A percentile compares a stretch with the other conserved stretches of the same genome.
Evolutionary conservation across 768 basidiomycete species (phyloP).

Genomic region (Mrakia blollopis): DNA sequence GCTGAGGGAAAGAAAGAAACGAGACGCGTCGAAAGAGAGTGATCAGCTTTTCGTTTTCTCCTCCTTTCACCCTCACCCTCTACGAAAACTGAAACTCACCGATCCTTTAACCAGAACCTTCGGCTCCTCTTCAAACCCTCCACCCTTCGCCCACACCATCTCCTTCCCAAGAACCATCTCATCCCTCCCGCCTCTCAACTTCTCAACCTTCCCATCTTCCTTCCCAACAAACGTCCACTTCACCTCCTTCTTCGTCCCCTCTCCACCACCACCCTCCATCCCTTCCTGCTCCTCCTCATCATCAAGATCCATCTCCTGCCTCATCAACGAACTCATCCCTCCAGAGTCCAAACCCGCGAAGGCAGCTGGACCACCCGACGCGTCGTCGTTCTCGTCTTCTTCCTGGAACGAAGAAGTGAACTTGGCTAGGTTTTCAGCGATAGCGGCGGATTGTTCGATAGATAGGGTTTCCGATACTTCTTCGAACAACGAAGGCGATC

Average conservation of each 20-base stretch:
- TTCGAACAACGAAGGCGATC: slow-evolving; percentile 43
- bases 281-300: slow-evolving; percentile 65
- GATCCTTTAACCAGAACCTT: slow-evolving; percentile 25
- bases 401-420: slow-evolving; percentile 64
- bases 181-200: background rate
- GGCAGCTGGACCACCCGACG: slow-evolving; percentile 52
- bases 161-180: slow-evolving; percentile 9
- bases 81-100: background rate
- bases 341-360: background rate
- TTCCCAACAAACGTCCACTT: slow-evolving; percentile 21
- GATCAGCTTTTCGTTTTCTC: too few relatives aligned
- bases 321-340: slow-evolving; percentile 65
- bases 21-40: background rate
- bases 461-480: slow-evolving; percentile 75
- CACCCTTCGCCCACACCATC: slow-evolving; percentile 18
- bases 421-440: slow-evolving; percentile 78
- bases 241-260: slow-evolving; percentile 41
- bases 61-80: too few relatives aligned
- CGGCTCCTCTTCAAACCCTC: background rate
- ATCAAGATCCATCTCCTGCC: slow-evolving; percentile 76
- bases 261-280: too few relatives aligned
- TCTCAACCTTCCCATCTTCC: background rate
- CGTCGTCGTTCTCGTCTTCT: slow-evolving; percentile 61
- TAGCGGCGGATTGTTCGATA: slow-evolving; percentile 69
- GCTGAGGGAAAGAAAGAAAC: background rate